These are phyloP conservation scores for Trichosporon faecale DNA, from an alignment of 1,284 basidiomycete species.

Conservation along the genomic window DNA sequence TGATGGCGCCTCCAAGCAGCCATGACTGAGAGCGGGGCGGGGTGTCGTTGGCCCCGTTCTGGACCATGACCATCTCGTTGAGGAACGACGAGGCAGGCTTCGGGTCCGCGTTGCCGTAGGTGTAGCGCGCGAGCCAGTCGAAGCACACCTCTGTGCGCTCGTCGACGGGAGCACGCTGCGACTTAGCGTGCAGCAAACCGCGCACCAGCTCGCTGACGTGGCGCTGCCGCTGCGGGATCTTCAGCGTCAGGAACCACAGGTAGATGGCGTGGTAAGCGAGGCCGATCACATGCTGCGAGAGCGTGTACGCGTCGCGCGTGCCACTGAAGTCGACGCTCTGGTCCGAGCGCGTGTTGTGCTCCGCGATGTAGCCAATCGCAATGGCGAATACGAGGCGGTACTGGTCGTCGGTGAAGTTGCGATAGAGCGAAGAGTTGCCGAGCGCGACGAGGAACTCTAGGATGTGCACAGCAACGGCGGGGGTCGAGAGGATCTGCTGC, in stretches of 20 bases:
- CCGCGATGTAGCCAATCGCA: constrained; percentile 88
- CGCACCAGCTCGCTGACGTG: constrained; percentile 85
- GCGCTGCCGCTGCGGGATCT: constrained; percentile 75
- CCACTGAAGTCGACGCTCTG: constrained; percentile 58
- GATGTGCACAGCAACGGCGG: constrained; percentile 91
- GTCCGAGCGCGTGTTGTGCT: constrained; percentile 59
- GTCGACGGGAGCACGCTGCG: constrained; percentile 70
- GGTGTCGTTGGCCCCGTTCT: constrained; percentile 30
- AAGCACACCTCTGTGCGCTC: constrained; percentile 95
- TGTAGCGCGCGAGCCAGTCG: constrained; percentile 94
- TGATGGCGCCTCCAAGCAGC: constrained; percentile 79
- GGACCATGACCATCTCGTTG: constrained; percentile 59
- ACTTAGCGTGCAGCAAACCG: constrained; percentile 83
- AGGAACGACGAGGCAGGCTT: constrained; percentile 78
- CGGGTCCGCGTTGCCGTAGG: constrained; percentile 90
- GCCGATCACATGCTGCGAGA: constrained; percentile 92
- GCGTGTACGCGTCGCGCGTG: constrained; percentile 70
- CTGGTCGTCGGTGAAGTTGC: constrained; percentile 89
- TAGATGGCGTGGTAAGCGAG: constrained; percentile 92
- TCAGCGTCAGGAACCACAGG: constrained; percentile 89
- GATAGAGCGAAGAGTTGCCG: constrained; percentile 75
- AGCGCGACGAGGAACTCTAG: constrained; percentile 87
- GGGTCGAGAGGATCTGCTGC: constrained; percentile 90
- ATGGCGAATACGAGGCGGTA: constrained; percentile 95
- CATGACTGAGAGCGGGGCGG: constrained; percentile 64